Conservation (phyloP, 805 yeast species). For the Tetrapisispora fleetii region DNA sequence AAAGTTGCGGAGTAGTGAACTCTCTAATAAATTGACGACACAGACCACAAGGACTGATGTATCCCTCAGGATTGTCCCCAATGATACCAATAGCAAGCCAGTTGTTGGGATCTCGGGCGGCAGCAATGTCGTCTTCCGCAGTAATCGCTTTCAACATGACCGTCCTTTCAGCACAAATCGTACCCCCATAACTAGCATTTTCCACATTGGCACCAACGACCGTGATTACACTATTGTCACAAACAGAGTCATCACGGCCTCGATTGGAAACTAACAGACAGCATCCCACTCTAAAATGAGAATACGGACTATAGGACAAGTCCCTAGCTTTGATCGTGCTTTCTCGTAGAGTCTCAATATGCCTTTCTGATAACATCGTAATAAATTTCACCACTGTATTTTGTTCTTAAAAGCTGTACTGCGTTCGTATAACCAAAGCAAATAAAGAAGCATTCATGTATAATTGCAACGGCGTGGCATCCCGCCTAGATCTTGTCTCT, state of each 20-base stretch:
- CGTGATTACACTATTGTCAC: neutral
- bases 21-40: slow-evolving; percentile 88
- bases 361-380: neutral
- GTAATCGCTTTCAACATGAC: slow-evolving; percentile 50
- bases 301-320: slow-evolving; percentile 40
- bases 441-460: too few relatives aligned
- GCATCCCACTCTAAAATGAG: slow-evolving; percentile 62
- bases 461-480: too few relatives aligned
- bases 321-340: slow-evolving; percentile 31
- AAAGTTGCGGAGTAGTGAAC: slow-evolving; percentile 35
- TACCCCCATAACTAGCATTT: slow-evolving; percentile 81
- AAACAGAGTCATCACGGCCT: slow-evolving; percentile 28
- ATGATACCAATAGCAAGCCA: slow-evolving; percentile 22
- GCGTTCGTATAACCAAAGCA: too few relatives aligned
- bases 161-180: slow-evolving; percentile 69
- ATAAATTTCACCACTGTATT: too few relatives aligned
- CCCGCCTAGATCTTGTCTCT: too few relatives aligned
- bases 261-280: slow-evolving; percentile 41
- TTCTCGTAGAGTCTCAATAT: slow-evolving; percentile 14
- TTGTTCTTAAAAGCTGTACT: too few relatives aligned
- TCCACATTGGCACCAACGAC: slow-evolving; percentile 78
- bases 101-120: slow-evolving; percentile 4
- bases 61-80: slow-evolving; percentile 33
- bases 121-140: neutral
- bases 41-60: slow-evolving; percentile 86